Evolutionary conservation across 495 filamentous ascomycete species (phyloP).

Genomic region (Penicillium pulvis): DNA sequence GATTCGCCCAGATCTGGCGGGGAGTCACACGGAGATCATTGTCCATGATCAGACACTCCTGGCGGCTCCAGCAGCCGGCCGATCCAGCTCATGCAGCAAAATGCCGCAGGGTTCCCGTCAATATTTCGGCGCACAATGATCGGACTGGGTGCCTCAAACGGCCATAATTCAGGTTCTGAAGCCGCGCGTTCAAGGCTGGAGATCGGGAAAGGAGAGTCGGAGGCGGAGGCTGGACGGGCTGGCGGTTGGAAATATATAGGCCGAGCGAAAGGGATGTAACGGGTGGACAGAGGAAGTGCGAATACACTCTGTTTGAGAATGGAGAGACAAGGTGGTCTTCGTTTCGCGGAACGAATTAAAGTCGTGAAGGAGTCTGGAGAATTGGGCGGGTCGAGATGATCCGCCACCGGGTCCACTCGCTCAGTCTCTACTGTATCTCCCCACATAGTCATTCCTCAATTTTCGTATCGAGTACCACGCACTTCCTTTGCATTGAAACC

Average conservation of each 20-base stretch:
- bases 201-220: conserved; percentile 1
- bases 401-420: conserved; percentile 13
- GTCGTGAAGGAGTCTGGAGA: conserved; percentile 18
- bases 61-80: conserved; percentile 26
- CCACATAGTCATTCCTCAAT: background rate
- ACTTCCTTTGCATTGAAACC: background rate
- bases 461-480: background rate
- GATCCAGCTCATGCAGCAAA: conserved; percentile 27
- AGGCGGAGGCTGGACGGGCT: background rate
- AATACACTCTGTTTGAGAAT: background rate
- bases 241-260: background rate
- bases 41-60: conserved; percentile 37
- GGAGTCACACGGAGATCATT: conserved; percentile 39
- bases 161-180: conserved; percentile 17
- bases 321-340: background rate
- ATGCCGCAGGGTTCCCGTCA: conserved; percentile 12
- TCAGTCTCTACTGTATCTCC: background rate
- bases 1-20: conserved; percentile 57
- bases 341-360: conserved; percentile 8
- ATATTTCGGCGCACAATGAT: conserved; percentile 1
- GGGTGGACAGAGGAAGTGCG: background rate
- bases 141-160: conserved; percentile 6
- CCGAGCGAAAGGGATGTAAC: background rate
- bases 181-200: conserved; percentile 1
- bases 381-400: conserved; percentile 27